Conservation (phyloP, 2,329 filamentous ascomycete species). For the Diplodia scrobiculata region DNA sequence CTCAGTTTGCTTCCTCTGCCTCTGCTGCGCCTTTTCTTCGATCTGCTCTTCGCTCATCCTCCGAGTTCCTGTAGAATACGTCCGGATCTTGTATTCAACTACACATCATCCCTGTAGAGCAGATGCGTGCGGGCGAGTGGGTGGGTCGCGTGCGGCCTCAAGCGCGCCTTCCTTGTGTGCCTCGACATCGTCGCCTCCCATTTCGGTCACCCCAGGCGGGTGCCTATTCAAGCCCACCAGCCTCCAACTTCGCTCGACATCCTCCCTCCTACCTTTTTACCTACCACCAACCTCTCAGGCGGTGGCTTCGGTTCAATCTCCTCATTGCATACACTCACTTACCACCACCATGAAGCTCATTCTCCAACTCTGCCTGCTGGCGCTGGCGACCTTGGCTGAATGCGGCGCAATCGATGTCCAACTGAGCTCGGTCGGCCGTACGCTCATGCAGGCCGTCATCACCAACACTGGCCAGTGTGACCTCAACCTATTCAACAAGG, state of each 20-base stretch:
- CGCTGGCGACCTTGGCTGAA: constrained; percentile 33
- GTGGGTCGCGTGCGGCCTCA: not conserved
- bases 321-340: not conserved
- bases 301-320: not conserved
- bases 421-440: constrained; percentile 55
- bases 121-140: not conserved
- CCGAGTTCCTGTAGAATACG: no score
- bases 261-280: not conserved
- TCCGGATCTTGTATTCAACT: no score
- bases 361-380: constrained; percentile 28
- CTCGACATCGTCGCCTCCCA: not conserved
- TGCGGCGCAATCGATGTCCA: constrained; percentile 39
- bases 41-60: no score
- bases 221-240: not conserved
- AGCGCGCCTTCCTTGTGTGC: not conserved
- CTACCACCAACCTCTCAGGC: not conserved
- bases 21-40: no score
- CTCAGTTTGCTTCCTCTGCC: no score
- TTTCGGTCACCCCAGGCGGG: not conserved
- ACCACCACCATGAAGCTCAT: constrained; percentile 32
- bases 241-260: not conserved
- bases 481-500: constrained; percentile 57
- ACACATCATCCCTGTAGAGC: no score
- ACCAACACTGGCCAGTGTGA: constrained; percentile 56
- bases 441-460: constrained; percentile 55